Base-by-base conservation (phyloP, 371 early-diverging fungal genomes). In the Mortierella sp. region DNA sequence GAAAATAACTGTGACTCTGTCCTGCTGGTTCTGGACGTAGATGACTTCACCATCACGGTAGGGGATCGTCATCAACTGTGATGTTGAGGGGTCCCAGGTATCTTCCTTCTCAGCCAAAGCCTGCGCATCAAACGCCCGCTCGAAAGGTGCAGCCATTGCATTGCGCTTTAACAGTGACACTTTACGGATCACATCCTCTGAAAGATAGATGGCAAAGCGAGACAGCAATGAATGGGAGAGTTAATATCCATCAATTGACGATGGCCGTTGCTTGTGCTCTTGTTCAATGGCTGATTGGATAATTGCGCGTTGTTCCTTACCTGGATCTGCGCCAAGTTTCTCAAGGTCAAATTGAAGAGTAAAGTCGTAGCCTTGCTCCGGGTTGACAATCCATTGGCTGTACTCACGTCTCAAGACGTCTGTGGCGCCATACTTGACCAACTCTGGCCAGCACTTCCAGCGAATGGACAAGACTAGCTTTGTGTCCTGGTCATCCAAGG, bases 1-100 rank as follows among this genome's bases (percentile, higher is more conserved):
- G 85, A 98, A 98, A 66, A 98, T 96, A 39, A 97, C 98, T 5
- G 98, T 98, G 71, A 98, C 97, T 45, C 98, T 93, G 84, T 99
- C 99, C 58, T 91, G 87, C 70, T 88, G 92, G 52, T 97, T 95
- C 79, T 96, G 93, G 70, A 98, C 87, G 79, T 94, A 97, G 68
- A 97, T 95, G 32, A 96, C 93, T 85, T 99, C 99, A 63, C 93
- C 94, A 57, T 96, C 94, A 65, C 99, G 93, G 78, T 98, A 98
- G 79, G 93, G 94, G 43, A 97, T 88, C 40, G 94, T 89, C 97
- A 97, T 97, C 68, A 97, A 73, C 60, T 90, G 87, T 5, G 94
- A 88, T 11, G 85, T 83, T 60, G 91, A 87, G 0, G 89, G 85
- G 58, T 85, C 81, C 69, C 92, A 88, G 22, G 88, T 87, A 9